Percentiles rank a stretch among this genome's conserved stretches.
phyloP scores from a whole-genome alignment of 495 filamentous ascomycete genomes.

The Daldinia childiae region DNA sequence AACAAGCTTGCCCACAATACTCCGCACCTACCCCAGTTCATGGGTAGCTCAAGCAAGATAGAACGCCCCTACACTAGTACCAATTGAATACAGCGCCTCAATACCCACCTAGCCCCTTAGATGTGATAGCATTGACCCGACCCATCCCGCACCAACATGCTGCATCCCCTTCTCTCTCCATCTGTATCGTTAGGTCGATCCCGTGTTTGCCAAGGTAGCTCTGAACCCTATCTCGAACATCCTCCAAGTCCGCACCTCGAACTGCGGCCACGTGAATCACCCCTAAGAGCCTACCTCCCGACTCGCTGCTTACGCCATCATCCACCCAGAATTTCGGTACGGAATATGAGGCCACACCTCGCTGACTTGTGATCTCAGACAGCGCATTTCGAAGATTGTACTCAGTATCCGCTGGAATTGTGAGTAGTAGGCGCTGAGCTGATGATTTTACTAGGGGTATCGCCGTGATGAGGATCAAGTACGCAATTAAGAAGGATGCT shows the following conservation, averaged over 20 bases:
- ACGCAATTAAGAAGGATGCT: conserved; percentile 91
- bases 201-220: conserved; percentile 67
- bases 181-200: conserved; percentile 78
- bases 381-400: conserved; percentile 88
- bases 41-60: background rate
- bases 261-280: conserved; percentile 85
- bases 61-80: conserved; percentile 1
- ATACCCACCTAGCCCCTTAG: conserved; percentile 31
- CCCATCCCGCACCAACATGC: conserved; percentile 79
- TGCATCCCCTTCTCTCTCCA: conserved; percentile 77
- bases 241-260: conserved; percentile 74
- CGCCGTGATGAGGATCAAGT: conserved; percentile 88
- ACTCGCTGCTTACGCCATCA: conserved; percentile 64
- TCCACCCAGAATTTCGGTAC: conserved; percentile 96
- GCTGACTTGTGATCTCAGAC: conserved; percentile 79
- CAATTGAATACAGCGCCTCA: conserved; percentile 18
- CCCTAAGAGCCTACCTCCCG: conserved; percentile 68
- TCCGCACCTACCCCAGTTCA: background rate
- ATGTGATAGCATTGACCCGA: conserved; percentile 30
- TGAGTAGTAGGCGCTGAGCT: conserved; percentile 81
- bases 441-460: conserved; percentile 87
- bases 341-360: conserved; percentile 85
- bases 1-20: background rate
- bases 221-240: conserved; percentile 74
- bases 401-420: conserved; percentile 84